Base-by-base conservation (phyloP, 306 rosid genomes). In the Quercus parvula region DNA sequence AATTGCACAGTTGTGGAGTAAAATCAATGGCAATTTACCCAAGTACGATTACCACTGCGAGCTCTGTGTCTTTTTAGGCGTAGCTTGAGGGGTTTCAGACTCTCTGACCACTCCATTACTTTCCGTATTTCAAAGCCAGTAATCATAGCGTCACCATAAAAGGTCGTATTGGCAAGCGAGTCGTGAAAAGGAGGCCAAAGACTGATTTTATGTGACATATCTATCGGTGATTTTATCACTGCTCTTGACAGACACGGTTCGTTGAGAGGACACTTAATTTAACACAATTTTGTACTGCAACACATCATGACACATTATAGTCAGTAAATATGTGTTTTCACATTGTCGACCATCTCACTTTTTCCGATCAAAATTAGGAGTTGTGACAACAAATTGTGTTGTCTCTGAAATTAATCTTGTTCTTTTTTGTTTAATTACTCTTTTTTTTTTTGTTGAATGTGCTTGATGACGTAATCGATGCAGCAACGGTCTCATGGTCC, bases 401-500 rank as follows among this genome's bases (percentile, higher is more conserved):
- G 27, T 31, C 33, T 31, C 1, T 4, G 33, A 31, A 31, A 31
- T 31, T 31, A 33, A 33, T 35, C 2, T 35, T 6, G 9, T 35
- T 35, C 41, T 35, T 5, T 35, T 35, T 35, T 35, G 41, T 35
- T 35, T 35, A 35, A 6, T 35, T 35, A 35, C 2, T 8, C 0
- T 6, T 6, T 5, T n/a, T 0, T 5, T 5, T 10, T 3, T 12
- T 18, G 1, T 51, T 10, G 18, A 18, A 41, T 8, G 63, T n/a
- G 77, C 5, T 17, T 4, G 67, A 24, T 80, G 57, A 64, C 75
- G 79, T 74, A 75, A 66, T 31, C 1, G 15, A 5, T 33, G 69
- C 68, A 52, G 58, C 69, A 80, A 74, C 79, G 83, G 83, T 80
- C 78, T 57, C 75, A 22, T 74, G 78, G 79, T 80, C 83, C 83